Base-by-base conservation (phyloP, 2,329 filamentous ascomycete genomes). In the Arthroderma sp. region DNA sequence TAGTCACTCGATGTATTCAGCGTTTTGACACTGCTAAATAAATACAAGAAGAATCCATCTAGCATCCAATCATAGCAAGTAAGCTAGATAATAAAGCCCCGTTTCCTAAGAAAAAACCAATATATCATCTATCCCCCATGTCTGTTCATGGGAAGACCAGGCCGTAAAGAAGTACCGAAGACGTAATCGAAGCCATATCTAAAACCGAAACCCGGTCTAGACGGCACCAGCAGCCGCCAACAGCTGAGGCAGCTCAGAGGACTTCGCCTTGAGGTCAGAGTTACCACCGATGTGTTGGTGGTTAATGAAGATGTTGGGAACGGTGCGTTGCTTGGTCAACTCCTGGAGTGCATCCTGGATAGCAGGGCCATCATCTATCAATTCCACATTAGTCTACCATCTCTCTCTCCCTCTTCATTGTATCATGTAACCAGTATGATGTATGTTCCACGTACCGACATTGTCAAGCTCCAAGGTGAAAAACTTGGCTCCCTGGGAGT, bases 251-350 rank as follows among this genome's bases (percentile, higher is more conserved):
- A 97, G 74, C 63, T 94, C 70, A 11, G 61, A 63, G 73, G 81
- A 82, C 73, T 79, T 82, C 56, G 75, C 78, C 75, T 91, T 85
- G 62, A 94, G 73, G 66, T 93, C 91, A 23, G 89, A 95, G 82
- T 97, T 97, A 65, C 93, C 93, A 62, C 93, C 93, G 71, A 98
- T 94, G 76, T 96, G 91, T 78, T 94, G 77, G 77, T 90, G 77
- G 66, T 76, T 77, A 74, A 98, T 97, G 79, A 87, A 97, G 77
- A 95, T 87, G 78, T 97, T 97, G 67, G 93, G 93, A 4, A 98
- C 93, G 66, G 88, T 91, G 67, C 84, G 80, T 80, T 98, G 93
- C 71, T 81, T 79, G 58, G 84, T 88, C 66, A 97, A 81, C 62
- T 91, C 81, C 64, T 81, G 73, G 60, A 98, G 87, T 25, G 90